Evolutionary conservation across 306 rosid genomes (phyloP), one percentile per base, ranked within the genome.

Genomic region (Sechiopsis laciniata): DNA sequence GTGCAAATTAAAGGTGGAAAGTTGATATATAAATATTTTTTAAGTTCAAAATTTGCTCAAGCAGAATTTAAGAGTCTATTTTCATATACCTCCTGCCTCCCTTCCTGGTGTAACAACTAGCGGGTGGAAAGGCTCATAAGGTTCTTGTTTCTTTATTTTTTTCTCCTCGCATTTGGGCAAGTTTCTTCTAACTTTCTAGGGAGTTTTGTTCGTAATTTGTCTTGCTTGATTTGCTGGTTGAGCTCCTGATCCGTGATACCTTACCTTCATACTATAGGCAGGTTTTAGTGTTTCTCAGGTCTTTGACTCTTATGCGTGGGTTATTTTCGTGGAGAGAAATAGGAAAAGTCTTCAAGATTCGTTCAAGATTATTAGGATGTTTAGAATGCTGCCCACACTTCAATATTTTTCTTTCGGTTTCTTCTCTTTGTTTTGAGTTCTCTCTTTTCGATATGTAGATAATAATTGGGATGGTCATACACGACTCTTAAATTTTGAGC

Each of bases 321-420:
- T 9, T 40, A 40, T 17, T 40, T 64, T 0, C 4, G 68, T 64
- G 26, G 29, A 63, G 26, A 37, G 53, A 17, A 64, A 37, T 17
- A 40, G 53, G 22, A 62, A 21, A 40, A 17, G 4, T 40, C 40
- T 64, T 64, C 71, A n/a, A 64, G 71, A 65, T 65, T 42, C 17
- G n/a, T 64, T 64, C 71, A n/a, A 64, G 71, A 65, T 65, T 42
- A 54, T 19, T 42, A 19, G 71, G 11, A 40, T 37, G 69, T 65
- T 0, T 11, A 10, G 71, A 65, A 65, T 42, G 71, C 54, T 65
- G 54, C 32, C 0, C 54, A 16, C 54, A 19, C 71, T 65, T 10
- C 32, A 19, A 11, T 42, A 1, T 54, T 42, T 37, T 16, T 42
- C 53, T 42, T 65, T 65, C 17, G 32, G 54, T 19, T 42, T 40